A percentile compares a stretch with the other conserved stretches of the same genome.
These are phyloP conservation scores for Drechslerella dactyloides DNA, from an alignment of 2,329 filamentous ascomycete species.

Conservation along the genomic window DNA sequence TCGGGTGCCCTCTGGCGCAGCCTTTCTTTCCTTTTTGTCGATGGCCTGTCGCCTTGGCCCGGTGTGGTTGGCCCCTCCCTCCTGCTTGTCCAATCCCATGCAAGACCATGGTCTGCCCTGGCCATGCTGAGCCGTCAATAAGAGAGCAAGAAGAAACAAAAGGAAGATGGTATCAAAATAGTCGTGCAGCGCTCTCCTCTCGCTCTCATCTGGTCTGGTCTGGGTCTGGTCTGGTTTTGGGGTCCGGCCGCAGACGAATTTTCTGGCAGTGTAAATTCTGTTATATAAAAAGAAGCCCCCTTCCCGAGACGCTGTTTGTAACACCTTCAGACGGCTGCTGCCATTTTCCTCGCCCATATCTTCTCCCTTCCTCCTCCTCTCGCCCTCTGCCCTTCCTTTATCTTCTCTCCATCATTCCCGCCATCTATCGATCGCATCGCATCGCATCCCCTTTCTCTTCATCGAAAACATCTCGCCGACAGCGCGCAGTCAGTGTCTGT, in stretches of 20 bases:
- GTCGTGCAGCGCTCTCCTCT: conserved; percentile 3
- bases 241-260: neutral
- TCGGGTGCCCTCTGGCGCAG: neutral
- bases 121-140: neutral
- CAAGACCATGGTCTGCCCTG: no score
- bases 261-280: conserved; percentile 22
- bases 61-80: conserved; percentile 6
- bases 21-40: conserved; percentile 12
- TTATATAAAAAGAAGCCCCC: conserved; percentile 48
- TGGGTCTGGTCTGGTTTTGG: neutral
- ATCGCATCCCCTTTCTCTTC: neutral
- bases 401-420: conserved; percentile 4
- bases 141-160: neutral
- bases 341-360: conserved; percentile 54
- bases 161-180: conserved; percentile 5
- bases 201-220: conserved; percentile 3
- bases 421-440: conserved; percentile 1
- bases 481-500: conserved; percentile 6
- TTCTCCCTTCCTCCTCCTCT: conserved; percentile 53
- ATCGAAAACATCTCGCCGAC: neutral
- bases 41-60: conserved; percentile 8
- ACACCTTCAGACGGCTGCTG: conserved; percentile 30
- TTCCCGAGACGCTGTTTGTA: conserved; percentile 17
- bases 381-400: conserved; percentile 2
- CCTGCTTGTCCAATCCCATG: neutral